These are phyloP conservation scores for Neoboletus brunneissimus DNA, from an alignment of 768 basidiomycete species.

Conservation along the genomic window DNA sequence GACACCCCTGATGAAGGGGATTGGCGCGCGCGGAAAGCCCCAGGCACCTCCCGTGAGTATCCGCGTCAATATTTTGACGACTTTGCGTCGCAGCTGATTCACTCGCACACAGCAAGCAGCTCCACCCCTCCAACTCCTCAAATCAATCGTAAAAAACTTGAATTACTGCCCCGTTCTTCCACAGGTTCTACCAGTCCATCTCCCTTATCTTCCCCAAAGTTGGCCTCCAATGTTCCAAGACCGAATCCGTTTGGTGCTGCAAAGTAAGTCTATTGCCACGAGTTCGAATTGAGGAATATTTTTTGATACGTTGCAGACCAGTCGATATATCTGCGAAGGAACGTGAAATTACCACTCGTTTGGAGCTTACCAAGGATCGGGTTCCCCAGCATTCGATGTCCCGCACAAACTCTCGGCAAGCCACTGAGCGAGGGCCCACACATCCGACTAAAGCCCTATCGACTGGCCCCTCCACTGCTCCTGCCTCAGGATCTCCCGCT, in stretches of 20 bases:
- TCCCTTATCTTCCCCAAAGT: conserved; percentile 77
- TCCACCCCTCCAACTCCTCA: conserved; percentile 85
- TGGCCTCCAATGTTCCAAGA: conserved; percentile 47
- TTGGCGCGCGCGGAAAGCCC: conserved; percentile 60
- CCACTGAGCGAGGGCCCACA: conserved; percentile 43
- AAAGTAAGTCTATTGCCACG: conserved; percentile 44
- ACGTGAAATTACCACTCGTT: conserved; percentile 65
- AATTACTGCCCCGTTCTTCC: conserved; percentile 78
- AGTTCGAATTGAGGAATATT: neutral
- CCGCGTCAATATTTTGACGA: conserved; percentile 20
- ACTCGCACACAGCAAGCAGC: conserved; percentile 46
- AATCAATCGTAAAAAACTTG: conserved; percentile 73
- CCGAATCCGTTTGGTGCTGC: conserved; percentile 89
- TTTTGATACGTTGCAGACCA: conserved; percentile 49
- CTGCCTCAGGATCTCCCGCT: conserved; percentile 24
- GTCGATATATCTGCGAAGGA: conserved; percentile 81
- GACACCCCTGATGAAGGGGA: conserved; percentile 60
- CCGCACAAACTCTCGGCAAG: conserved; percentile 46
- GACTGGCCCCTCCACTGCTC: conserved; percentile 18
- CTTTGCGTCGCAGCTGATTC: conserved; percentile 13
- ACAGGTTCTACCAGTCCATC: conserved; percentile 65
- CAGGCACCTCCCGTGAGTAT: conserved; percentile 61
- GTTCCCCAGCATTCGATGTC: conserved; percentile 40
- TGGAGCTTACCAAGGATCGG: conserved; percentile 43
- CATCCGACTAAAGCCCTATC: conserved; percentile 33